Evolutionary conservation across 768 basidiomycete genomes (phyloP).

Genomic region (Exidia glandulosa): DNA sequence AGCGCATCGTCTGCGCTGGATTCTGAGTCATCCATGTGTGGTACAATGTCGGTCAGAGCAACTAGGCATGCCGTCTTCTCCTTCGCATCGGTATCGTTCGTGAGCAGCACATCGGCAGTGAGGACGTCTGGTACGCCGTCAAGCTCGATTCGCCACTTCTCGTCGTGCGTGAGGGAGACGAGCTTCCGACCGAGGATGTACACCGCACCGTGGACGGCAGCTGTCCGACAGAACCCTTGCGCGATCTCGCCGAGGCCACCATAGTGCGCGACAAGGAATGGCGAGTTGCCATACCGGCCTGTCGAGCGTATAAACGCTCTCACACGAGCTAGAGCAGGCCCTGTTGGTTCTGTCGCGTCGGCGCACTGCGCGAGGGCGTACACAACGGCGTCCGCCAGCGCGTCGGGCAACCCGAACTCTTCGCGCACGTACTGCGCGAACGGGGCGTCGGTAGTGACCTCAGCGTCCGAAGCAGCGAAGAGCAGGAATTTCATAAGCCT

Average conservation of each 20-base stretch:
- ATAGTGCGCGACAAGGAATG: constrained; percentile 92
- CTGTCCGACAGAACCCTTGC: constrained; percentile 67
- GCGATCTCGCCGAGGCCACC: constrained; percentile 87
- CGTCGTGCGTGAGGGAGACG: constrained; percentile 1
- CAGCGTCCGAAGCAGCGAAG: constrained; percentile 70
- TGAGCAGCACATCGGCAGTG: constrained; percentile 6
- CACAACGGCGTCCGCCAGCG: constrained; percentile 48
- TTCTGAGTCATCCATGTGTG: not conserved
- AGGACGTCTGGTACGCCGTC: constrained; percentile 8
- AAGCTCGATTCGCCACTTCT: constrained; percentile 2
- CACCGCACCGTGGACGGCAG: constrained; percentile 55
- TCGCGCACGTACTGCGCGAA: constrained; percentile 56
- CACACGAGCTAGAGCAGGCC: constrained; percentile 57
- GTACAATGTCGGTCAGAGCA: not conserved
- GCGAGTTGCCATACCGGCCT: constrained; percentile 78
- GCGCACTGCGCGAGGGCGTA: constrained; percentile 71
- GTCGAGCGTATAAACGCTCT: constrained; percentile 63
- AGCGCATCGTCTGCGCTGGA: not conserved
- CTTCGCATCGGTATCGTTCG: not conserved
- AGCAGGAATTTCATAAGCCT: constrained; percentile 85
- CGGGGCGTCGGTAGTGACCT: constrained; percentile 41
- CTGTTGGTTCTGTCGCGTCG: constrained; percentile 50
- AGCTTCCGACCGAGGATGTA: constrained; percentile 26
- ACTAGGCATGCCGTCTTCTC: not conserved
- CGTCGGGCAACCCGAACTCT: constrained; percentile 49